Base-by-base conservation (phyloP, 2,329 filamentous ascomycete genomes). In the Dissoconium aciculare region DNA sequence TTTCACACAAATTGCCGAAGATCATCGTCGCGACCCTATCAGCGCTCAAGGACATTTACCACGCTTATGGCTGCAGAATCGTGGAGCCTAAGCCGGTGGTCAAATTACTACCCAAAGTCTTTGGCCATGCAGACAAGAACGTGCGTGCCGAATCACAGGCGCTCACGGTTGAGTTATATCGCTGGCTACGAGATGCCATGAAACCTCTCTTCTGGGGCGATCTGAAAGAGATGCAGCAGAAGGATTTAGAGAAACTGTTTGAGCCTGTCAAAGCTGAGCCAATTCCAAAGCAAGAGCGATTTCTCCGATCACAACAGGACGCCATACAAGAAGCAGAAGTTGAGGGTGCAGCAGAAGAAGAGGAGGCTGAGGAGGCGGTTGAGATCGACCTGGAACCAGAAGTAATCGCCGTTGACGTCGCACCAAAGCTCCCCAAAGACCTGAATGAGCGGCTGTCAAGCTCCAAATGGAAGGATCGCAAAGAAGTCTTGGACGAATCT, bases 131-230 rank as follows among this genome's bases (percentile, higher is more conserved):
- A 17, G 89, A 98, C 65, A 98, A 98, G 59, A 95, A 95, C 53
- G 82, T 98, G 11, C 78, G 89, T 56, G 84, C 85, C 3, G 89
- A 94, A 54, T 84, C 85, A 15, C 89, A 89, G 27, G 84, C 78
- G 45, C 64, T 98, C 34, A 79, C 87, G 0, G 82, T 94, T 28
- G 91, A 98, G 52, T 71, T 98, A 35, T 98, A 98, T 57, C 69
- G 89, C 56, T 98, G 91, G 89, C 66, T 98, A 17, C 79, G 87
- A 43, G 89, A 98, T 41, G 87, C 87, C 8, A 94, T 98, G 75
- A 98, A 98, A 54, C 83, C 87, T 21, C 78, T 95, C 57, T 95
- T 98, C 54, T 98, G 89, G 85, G 74, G 70, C 26, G 89, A 98
- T 36, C 58, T 98, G 38, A 98, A 98, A 54, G 79, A 87, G 1